Evolutionary conservation across 2,329 filamentous ascomycete genomes (phyloP), one percentile per base, ranked within the genome.

Genomic region (Paraconiothyrium brasiliense): DNA sequence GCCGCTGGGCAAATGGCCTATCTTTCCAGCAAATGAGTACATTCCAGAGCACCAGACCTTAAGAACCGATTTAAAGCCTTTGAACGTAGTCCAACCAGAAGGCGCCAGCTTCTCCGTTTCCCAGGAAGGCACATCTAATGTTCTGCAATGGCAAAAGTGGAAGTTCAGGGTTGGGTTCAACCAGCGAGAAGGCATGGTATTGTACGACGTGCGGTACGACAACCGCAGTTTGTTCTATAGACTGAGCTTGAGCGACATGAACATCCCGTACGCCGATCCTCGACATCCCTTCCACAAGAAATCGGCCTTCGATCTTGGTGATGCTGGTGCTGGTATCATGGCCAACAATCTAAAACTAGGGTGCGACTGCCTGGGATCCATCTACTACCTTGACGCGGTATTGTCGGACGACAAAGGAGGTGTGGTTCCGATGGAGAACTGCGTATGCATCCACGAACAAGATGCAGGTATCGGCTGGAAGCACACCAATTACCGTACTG

Each of bases 401-500:
- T 76, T 90, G 1, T 83, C 84, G 14, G 84, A 89, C 61, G 84
- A 86, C 68, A 86, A 88, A 60, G 89, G 89, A 20, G 82, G 84
- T 16, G 83, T 86, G 0, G 71, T 86, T 2, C 78, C 83, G 1
- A 85, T 90, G 81, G 85, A 88, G n/a, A 91, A 91, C 61, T 85
- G 88, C 13, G 81, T 92, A 41, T 91, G 89, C 71, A 83, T 91
- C 54, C 89, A 92, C 71, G 89, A 92, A 72, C 89, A 91, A 75
- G 89, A 92, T 67, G 86, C 83, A 27, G 89, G 89, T 3, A 87
- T 90, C 59, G 86, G 86, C 44, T 90, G 89, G 84, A 92, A 91
- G 72, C 89, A 92, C 77, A 91, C 88, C 52, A 91, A 92, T 75
- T 90, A 90, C 78, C 82, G 89, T 10, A 90, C 88, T 5, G 86